A percentile compares a stretch with the other conserved stretches of the same genome.
Evolutionary conservation across 78 protist species (phyloP).

Genomic region (Emiliania huxleyi): DNA sequence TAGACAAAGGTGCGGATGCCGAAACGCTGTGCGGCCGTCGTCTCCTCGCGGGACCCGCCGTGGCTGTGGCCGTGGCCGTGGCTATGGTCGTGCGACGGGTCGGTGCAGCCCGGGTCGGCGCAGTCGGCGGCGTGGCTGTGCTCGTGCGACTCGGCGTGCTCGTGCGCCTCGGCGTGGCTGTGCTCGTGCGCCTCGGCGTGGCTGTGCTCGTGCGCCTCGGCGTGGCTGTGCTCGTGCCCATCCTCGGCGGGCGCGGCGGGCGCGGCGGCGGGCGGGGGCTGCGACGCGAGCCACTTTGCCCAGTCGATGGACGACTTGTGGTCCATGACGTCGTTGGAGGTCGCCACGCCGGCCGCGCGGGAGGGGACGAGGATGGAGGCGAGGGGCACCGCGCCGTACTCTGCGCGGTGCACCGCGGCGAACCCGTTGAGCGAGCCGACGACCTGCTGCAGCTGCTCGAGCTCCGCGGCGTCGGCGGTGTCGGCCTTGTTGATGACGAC

Average conservation of each 20-base stretch:
- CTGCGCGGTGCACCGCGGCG: background rate
- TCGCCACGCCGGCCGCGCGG: background rate
- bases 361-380: background rate
- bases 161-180: background rate
- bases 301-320: background rate
- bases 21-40: background rate
- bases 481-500: conserved; percentile 83
- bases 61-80: background rate
- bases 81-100: background rate
- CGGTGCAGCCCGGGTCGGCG: background rate
- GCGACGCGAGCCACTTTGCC: background rate
- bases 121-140: background rate
- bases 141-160: too few relatives aligned
- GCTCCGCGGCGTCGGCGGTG: background rate
- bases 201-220: background rate
- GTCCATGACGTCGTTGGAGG: conserved; percentile 16
- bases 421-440: background rate
- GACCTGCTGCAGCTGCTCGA: background rate
- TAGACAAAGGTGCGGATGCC: conserved; percentile 22
- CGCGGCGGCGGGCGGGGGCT: too few relatives aligned
- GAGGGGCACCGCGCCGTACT: background rate
- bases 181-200: background rate
- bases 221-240: too few relatives aligned
- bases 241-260: background rate
- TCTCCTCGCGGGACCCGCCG: background rate